A percentile compares a stretch with the other conserved stretches of the same genome.
Evolutionary conservation across 352 stramenopile genomes (phyloP).

Genomic region (Phytophthora hybrid): DNA sequence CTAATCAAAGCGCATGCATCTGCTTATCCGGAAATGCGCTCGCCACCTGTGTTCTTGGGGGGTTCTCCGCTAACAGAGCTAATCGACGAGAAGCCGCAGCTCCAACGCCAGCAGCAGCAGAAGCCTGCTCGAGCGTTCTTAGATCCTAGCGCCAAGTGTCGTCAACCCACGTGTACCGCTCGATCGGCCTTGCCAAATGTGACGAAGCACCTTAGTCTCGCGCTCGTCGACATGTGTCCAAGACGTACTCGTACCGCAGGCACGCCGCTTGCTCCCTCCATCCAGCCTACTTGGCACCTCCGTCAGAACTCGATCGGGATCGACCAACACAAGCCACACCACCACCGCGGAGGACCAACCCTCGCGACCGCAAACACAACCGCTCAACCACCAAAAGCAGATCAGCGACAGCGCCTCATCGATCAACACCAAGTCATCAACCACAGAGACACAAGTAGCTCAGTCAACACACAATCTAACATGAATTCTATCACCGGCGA

Average conservation of each 20-base stretch:
- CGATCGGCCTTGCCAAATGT: neutral
- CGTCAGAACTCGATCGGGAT: neutral
- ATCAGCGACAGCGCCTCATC: no score
- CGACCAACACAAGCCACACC: neutral
- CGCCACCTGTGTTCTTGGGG: conserved; percentile 2
- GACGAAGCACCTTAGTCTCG: neutral
- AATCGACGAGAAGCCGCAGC: neutral
- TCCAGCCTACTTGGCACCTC: neutral
- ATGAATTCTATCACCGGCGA: neutral
- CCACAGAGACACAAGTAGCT: no score
- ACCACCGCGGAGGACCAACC: neutral
- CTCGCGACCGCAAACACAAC: no score
- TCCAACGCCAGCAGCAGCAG: conserved; percentile 2
- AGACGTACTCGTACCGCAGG: neutral
- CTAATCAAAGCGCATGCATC: conserved; percentile 3
- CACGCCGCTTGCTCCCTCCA: no score
- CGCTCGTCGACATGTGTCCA: neutral
- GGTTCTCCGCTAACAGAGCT: conserved; percentile 2
- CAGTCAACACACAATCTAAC: conserved; percentile 1
- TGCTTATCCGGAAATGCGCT: conserved; percentile 15
- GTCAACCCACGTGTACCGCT: neutral
- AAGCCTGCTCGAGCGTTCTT: conserved; percentile 11
- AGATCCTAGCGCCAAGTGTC: neutral
- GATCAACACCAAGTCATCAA: no score
- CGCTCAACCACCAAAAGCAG: neutral